phyloP scores from a whole-genome alignment of 1,284 basidiomycete genomes.

The Polyporus tsugae region DNA sequence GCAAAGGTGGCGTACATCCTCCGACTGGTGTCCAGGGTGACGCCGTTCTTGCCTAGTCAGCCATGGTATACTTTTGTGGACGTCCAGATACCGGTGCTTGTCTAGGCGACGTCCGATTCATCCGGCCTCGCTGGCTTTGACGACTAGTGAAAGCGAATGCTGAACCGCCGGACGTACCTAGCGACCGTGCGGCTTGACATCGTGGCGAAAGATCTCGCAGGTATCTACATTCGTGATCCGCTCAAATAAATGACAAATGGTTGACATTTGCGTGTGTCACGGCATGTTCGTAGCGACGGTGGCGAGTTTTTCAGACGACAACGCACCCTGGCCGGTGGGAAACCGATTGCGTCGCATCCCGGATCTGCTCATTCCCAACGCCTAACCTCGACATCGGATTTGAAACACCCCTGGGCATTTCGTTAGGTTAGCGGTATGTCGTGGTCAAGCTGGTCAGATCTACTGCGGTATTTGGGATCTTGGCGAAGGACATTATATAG shows the following conservation, averaged over 20 bases:
- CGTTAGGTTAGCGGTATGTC: not conserved
- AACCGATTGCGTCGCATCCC: conserved; percentile 14
- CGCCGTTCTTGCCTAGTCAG: not conserved
- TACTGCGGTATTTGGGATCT: not conserved
- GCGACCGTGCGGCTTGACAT: not conserved
- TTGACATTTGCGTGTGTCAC: conserved; percentile 2
- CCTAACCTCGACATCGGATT: conserved; percentile 6
- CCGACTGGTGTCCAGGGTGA: conserved; percentile 4
- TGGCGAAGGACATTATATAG: conserved; percentile 4
- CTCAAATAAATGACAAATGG: conserved; percentile 8
- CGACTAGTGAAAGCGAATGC: not conserved
- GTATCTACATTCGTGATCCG: conserved; percentile 4
- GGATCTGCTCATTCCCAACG: conserved; percentile 1
- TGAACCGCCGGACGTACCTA: not conserved
- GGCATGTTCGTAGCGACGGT: conserved; percentile 9
- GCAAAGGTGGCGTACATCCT: conserved; percentile 3
- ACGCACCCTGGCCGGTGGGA: conserved; percentile 12
- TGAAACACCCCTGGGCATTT: conserved; percentile 2
- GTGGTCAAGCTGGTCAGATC: conserved; percentile 14
- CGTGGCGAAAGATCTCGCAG: conserved; percentile 9
- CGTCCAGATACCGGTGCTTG: not conserved
- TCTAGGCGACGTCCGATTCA: not conserved
- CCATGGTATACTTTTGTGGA: not conserved
- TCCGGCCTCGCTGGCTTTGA: not conserved
- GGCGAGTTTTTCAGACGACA: conserved; percentile 2